A percentile compares a stretch with the other conserved stretches of the same genome.
These are phyloP conservation scores for Ceratocystis papillata DNA, from an alignment of 2,329 filamentous ascomycete species.

Conservation along the genomic window DNA sequence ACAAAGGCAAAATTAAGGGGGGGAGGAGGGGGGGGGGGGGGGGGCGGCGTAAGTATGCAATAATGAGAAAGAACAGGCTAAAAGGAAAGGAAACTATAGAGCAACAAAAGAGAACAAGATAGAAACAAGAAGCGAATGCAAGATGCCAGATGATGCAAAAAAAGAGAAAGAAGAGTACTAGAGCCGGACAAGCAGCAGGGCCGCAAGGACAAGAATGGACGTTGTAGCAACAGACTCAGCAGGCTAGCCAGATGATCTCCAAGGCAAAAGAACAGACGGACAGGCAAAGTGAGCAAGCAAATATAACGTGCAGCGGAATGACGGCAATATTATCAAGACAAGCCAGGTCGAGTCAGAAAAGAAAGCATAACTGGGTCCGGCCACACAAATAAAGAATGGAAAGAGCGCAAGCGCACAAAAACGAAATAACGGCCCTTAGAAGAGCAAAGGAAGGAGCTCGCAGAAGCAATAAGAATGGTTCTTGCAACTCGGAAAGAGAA, in stretches of 20 bases:
- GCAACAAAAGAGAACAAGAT: constrained; percentile 21
- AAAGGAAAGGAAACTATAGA: not conserved
- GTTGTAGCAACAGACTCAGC: not conserved
- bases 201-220: not conserved
- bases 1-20: not conserved
- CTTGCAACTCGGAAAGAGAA: constrained; percentile 12
- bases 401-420: constrained; percentile 15
- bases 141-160: constrained; percentile 4
- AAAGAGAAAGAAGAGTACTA: not conserved
- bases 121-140: constrained; percentile 20
- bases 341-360: no score
- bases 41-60: not conserved
- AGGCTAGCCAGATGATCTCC: not conserved
- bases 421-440: not conserved
- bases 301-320: not conserved
- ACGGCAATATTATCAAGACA: no score
- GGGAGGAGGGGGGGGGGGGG: no score
- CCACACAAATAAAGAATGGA: constrained; percentile 10
- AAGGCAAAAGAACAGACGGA: not conserved
- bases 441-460: constrained; percentile 1
- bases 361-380: not conserved
- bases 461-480: constrained; percentile 15
- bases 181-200: not conserved
- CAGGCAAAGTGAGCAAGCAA: constrained; percentile 1
- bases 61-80: not conserved